A percentile compares a stretch with the other conserved stretches of the same genome.
These are phyloP conservation scores for Corinectria fuckeliana DNA, from an alignment of 2,329 filamentous ascomycete species.

Conservation along the genomic window DNA sequence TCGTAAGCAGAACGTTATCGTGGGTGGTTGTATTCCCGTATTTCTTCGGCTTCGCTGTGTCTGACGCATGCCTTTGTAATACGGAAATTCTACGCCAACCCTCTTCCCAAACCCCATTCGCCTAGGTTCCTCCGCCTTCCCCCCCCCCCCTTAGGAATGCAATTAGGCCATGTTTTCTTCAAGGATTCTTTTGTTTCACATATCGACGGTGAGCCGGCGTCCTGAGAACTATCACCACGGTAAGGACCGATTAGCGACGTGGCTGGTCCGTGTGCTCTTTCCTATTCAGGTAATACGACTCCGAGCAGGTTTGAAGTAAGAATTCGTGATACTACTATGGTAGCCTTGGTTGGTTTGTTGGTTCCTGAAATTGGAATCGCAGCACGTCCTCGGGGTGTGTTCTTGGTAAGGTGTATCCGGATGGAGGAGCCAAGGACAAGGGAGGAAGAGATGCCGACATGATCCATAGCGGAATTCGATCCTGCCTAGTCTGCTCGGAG, in stretches of 20 bases:
- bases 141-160: neutral
- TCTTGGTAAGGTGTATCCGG: too few species aligned
- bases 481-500: neutral
- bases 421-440: too few species aligned
- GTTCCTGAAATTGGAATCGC: neutral
- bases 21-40: neutral
- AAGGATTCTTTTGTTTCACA: neutral
- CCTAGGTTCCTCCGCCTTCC: neutral
- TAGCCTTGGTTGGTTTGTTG: neutral
- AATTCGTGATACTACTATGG: too few species aligned
- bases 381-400: too few species aligned
- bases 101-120: neutral
- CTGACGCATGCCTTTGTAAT: constrained; percentile 1
- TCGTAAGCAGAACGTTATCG: too few species aligned
- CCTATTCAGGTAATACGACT: neutral
- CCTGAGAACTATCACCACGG: neutral
- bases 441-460: neutral
- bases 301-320: neutral
- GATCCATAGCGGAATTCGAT: neutral
- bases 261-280: neutral
- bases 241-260: neutral
- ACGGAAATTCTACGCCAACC: neutral
- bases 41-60: neutral
- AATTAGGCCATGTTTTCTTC: neutral
- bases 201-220: neutral